These are phyloP conservation scores for Arabidopsis lyrata DNA, from an alignment of 441 rosid genomes.

Conservation along the genomic window DNA sequence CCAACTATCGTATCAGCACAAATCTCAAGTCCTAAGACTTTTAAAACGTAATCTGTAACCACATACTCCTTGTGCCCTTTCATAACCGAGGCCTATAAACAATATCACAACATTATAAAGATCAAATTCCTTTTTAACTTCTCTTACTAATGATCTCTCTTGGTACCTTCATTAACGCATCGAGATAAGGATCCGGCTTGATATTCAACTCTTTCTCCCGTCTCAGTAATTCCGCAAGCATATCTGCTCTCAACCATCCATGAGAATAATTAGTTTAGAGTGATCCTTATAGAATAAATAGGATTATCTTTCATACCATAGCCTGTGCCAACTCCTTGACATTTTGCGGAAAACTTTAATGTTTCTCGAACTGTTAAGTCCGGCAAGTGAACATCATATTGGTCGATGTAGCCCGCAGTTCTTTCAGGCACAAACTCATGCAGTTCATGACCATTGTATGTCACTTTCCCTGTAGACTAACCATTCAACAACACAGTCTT, in stretches of 20 bases:
- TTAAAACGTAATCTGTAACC: slow-evolving; percentile 45
- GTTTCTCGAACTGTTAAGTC: slow-evolving; percentile 63
- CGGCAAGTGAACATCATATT: slow-evolving; percentile 54
- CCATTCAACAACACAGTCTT: slow-evolving; percentile 25
- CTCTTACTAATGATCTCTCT: background rate
- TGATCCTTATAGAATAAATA: background rate
- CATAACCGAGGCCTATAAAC: slow-evolving; percentile 39
- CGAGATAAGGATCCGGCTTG: slow-evolving; percentile 69
- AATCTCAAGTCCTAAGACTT: slow-evolving; percentile 54
- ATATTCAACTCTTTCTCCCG: slow-evolving; percentile 61
- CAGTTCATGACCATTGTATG: slow-evolving; percentile 56
- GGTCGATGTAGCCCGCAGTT: slow-evolving; percentile 57
- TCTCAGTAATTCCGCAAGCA: slow-evolving; percentile 58
- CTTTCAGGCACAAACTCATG: slow-evolving; percentile 61
- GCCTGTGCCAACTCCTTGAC: slow-evolving; percentile 58
- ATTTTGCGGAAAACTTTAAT: slow-evolving; percentile 58
- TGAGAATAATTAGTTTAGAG: background rate
- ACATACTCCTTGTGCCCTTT: slow-evolving; percentile 47
- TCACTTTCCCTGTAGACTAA: slow-evolving; percentile 66
- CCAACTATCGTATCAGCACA: slow-evolving; percentile 66
- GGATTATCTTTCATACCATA: slow-evolving; percentile 43
- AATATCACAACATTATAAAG: background rate
- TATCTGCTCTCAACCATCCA: slow-evolving; percentile 44
- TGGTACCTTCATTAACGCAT: slow-evolving; percentile 70
- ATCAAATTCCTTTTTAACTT: too few relatives aligned